Evolutionary conservation across 768 basidiomycete species (phyloP).

Genomic region (Tricholoma saponaceum): DNA sequence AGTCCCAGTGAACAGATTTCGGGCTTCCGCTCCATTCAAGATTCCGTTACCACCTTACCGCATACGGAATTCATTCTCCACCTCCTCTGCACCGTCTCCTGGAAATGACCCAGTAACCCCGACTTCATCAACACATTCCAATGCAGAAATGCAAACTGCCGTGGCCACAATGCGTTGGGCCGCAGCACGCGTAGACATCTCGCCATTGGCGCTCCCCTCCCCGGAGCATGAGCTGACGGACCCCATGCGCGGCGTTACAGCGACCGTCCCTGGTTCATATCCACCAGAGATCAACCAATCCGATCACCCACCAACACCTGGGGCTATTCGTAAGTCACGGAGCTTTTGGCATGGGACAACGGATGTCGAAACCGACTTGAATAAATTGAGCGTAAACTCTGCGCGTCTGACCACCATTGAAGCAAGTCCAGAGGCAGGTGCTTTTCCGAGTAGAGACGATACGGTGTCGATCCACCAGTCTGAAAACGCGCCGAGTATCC

Average conservation of each 20-base stretch:
- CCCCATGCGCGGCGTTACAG: conserved; percentile 75
- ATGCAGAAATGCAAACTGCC: conserved; percentile 55
- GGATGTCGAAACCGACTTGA: conserved; percentile 45
- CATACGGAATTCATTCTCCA: conserved; percentile 20
- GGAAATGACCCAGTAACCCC: conserved; percentile 16
- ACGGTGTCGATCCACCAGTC: neutral
- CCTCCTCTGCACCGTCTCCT: conserved; percentile 15
- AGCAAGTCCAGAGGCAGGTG: neutral
- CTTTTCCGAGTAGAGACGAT: neutral
- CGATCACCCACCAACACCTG: conserved; percentile 40
- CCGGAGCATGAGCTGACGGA: conserved; percentile 91
- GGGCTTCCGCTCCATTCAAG: conserved; percentile 11
- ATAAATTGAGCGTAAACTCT: neutral
- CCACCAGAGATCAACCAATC: conserved; percentile 20
- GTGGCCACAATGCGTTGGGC: conserved; percentile 86
- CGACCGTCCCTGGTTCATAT: conserved; percentile 63
- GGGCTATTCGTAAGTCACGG: conserved; percentile 49
- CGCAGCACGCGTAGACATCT: conserved; percentile 77
- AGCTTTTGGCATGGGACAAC: conserved; percentile 79
- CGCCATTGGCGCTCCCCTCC: conserved; percentile 83
- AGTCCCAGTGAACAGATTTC: conserved; percentile 10
- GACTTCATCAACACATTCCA: conserved; percentile 20
- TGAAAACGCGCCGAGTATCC: neutral
- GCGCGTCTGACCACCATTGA: neutral
- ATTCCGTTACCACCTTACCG: conserved; percentile 15